Conservation (phyloP, 768 basidiomycete species). For the Boletus huronensis region DNA sequence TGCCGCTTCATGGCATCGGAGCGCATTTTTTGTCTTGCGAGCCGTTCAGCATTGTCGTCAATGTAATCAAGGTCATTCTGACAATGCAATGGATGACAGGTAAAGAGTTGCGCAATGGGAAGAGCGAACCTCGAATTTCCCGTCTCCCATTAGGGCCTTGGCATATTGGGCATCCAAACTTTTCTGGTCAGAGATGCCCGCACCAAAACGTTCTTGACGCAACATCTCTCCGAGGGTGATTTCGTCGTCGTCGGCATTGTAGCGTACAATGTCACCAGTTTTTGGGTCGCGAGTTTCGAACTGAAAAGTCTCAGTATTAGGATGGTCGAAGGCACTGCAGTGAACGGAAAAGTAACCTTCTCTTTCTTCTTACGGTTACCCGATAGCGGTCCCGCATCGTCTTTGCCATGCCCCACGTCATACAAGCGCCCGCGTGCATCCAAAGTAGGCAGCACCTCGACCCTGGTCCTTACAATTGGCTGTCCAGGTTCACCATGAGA, state of each 20-base stretch:
- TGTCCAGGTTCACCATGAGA: slow-evolving; percentile 43
- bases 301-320: slow-evolving; percentile 31
- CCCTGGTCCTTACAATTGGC: slow-evolving; percentile 48
- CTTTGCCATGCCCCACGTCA: slow-evolving; percentile 81
- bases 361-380: slow-evolving; percentile 82
- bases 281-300: slow-evolving; percentile 88
- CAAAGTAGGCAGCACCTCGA: slow-evolving; percentile 86
- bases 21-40: slow-evolving; percentile 93
- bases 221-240: slow-evolving; percentile 87
- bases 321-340: background rate
- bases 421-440: slow-evolving; percentile 84
- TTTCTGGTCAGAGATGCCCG: slow-evolving; percentile 88
- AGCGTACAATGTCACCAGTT: slow-evolving; percentile 85
- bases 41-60: slow-evolving; percentile 92
- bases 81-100: background rate
- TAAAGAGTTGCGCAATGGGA: background rate
- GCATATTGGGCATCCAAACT: slow-evolving; percentile 89
- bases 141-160: slow-evolving; percentile 80
- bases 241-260: slow-evolving; percentile 88
- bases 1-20: slow-evolving; percentile 94
- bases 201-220: slow-evolving; percentile 87
- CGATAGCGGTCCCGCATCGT: slow-evolving; percentile 46
- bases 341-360: slow-evolving; percentile 40
- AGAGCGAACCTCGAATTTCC: slow-evolving; percentile 70
- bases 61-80: slow-evolving; percentile 91